Evolutionary conservation across 2,329 filamentous ascomycete species (phyloP), one percentile per base, ranked within the genome.

Genomic region (Colletotrichum sp.): DNA sequence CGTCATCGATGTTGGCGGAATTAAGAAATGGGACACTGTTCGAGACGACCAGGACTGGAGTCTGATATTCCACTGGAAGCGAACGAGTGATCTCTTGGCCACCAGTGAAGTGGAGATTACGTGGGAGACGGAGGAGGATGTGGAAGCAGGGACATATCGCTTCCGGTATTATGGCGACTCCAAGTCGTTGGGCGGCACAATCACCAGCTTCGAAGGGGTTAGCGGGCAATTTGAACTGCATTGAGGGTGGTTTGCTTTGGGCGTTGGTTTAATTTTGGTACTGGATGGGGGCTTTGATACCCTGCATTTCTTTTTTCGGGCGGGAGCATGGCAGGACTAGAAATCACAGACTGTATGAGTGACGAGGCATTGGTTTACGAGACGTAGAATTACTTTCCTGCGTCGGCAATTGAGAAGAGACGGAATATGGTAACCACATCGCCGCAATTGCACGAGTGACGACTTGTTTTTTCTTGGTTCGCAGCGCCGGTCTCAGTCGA

Each of bases 31-130:
- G 96, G 85, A 85, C 13, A 87, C 86, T 55, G 90, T 97, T 27
- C 90, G 93, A n/a, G 91, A 92, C 80, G 96, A 98, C 81, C 88
- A 86, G 12, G 96, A 98, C 83, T 98, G 96, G 96, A 90, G 92
- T 79, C 85, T 98, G 27, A 89, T 96, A 19, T 98, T 93, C 82
- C 89, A 91, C 66, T 98, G 96, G 96, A 90, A 91, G 82, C 89
- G 95, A 69, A 94, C 91, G 4, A 95, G 92, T 82, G 89, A 89
- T 8, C 78, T 96, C 5, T 85, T 95, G 29, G 96, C 93, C 0
- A 93, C 93, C 44, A 98, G 95, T 81, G 90, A 95, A 81, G 96
- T 95, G 2, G 91, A 87, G 2, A 88, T 98, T 63, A 89, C 89
- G 64, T 98, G 96, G 96, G 93, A 96, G 84, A 94, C 95, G 79